Percentiles rank a stretch among this genome's conserved stretches.
These are phyloP conservation scores for Torulaspora maleeae DNA, from an alignment of 805 yeast species.

Conservation along the genomic window DNA sequence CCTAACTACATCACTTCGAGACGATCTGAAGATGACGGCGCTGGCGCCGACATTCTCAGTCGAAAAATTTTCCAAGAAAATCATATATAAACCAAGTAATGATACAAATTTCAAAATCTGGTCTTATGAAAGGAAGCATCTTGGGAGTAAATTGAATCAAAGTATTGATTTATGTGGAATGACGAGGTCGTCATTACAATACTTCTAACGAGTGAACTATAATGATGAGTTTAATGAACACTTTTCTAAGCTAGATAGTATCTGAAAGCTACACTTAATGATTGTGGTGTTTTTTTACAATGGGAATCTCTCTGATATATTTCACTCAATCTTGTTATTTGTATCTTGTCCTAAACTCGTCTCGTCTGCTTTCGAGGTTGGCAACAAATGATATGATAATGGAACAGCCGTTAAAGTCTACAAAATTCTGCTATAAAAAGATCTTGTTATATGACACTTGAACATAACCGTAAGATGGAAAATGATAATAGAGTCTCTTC, in stretches of 20 bases:
- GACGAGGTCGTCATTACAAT: constrained; percentile 10
- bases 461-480: constrained; percentile 3
- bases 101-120: not conserved
- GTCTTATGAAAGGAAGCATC: not conserved
- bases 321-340: not conserved
- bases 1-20: constrained; percentile 2
- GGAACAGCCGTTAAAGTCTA: constrained; percentile 14
- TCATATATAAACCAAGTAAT: not conserved
- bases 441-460: constrained; percentile 9
- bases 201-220: not conserved
- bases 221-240: constrained; percentile 33
- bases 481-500: not conserved
- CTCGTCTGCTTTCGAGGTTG: too few relatives aligned
- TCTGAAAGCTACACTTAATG: constrained; percentile 32
- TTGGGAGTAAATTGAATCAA: not conserved
- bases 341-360: not conserved
- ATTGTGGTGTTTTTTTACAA: constrained; percentile 29
- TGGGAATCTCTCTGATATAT: constrained; percentile 23
- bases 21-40: not conserved
- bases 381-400: not conserved
- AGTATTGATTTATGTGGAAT: not conserved
- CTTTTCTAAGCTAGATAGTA: constrained; percentile 36
- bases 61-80: not conserved
- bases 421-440: constrained; percentile 12
- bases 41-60: not conserved